A percentile compares a stretch with the other conserved stretches of the same genome.
phyloP scores from a whole-genome alignment of 306 rosid species.

The Fragaria nilgerrensis region DNA sequence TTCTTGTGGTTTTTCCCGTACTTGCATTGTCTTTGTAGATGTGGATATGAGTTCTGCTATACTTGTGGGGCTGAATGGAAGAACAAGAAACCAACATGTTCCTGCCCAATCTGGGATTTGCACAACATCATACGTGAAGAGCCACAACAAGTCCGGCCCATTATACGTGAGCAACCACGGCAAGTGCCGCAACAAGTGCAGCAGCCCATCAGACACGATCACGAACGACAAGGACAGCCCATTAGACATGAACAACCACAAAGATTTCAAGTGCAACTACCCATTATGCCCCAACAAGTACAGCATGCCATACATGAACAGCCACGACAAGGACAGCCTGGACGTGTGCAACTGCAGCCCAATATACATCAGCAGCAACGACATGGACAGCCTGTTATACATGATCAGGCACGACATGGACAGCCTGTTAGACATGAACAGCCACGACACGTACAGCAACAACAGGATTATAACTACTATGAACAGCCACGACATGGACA shows the following conservation, averaged over 20 bases:
- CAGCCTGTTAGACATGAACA: background rate
- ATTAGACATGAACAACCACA: background rate
- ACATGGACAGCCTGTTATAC: background rate
- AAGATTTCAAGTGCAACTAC: background rate
- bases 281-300: background rate
- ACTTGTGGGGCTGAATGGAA: conserved; percentile 84
- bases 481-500: no score
- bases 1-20: conserved; percentile 3
- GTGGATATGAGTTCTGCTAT: conserved; percentile 74
- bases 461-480: background rate
- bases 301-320: background rate
- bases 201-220: background rate
- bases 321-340: background rate
- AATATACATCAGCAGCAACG: background rate
- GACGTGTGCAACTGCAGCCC: background rate
- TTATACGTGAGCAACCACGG: background rate
- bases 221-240: background rate
- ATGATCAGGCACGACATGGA: no score
- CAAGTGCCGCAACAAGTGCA: background rate
- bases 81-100: conserved; percentile 61
- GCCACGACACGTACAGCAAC: background rate
- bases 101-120: conserved; percentile 75
- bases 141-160: background rate
- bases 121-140: conserved; percentile 38
- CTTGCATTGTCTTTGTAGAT: conserved; percentile 45